Evolutionary conservation across 129 eudicot species (phyloP).

Genomic region (Scalesia atractyloides): DNA sequence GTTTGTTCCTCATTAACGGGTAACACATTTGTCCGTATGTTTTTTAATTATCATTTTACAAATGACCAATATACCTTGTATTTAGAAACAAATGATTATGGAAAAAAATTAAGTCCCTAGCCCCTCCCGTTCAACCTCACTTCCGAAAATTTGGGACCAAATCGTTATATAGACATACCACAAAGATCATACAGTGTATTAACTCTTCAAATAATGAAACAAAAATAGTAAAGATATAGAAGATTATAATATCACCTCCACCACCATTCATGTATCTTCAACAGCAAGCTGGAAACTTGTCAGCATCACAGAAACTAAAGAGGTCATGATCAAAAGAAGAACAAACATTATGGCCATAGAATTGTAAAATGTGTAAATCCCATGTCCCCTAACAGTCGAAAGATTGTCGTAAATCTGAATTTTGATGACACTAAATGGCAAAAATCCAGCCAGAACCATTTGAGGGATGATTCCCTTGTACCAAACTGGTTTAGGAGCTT

Average conservation of each 20-base stretch:
- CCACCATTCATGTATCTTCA: slow-evolving; percentile 69
- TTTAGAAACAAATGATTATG: no score
- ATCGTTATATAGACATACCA: no score
- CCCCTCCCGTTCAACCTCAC: no score
- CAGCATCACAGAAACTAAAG: slow-evolving; percentile 48
- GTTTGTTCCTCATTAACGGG: no score
- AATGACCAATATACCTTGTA: no score
- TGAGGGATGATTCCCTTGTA: slow-evolving; percentile 31
- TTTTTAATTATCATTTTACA: no score
- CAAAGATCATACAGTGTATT: neutral
- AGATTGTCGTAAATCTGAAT: neutral
- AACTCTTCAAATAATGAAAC: neutral
- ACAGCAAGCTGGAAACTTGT: slow-evolving; percentile 59
- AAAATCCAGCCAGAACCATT: neutral
- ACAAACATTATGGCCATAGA: slow-evolving; percentile 38
- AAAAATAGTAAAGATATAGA: neutral
- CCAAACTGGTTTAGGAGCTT: slow-evolving; percentile 55
- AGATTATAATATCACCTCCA: slow-evolving; percentile 44
- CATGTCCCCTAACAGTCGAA: slow-evolving; percentile 53
- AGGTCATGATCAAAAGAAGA: slow-evolving; percentile 46
- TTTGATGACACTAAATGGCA: neutral
- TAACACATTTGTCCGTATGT: no score
- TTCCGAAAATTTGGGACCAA: no score
- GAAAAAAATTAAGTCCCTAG: no score
- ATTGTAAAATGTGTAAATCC: slow-evolving; percentile 49